Base-by-base conservation (phyloP, 169 alveolate species). In the Babesia bovis region DNA sequence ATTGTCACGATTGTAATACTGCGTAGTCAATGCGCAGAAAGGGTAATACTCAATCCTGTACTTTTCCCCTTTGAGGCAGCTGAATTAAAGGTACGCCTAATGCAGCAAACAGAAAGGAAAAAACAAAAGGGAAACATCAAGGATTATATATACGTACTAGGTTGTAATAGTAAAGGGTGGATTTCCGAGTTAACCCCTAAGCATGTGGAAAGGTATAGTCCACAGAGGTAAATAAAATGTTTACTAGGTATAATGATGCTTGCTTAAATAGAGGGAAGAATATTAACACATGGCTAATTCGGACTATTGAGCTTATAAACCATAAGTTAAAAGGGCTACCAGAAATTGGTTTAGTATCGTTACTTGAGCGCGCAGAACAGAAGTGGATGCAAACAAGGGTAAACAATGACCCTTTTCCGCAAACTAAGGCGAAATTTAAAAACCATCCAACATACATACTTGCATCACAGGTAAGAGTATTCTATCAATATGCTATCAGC, bases 161-260 rank as follows among this genome's bases (percentile, higher is more conserved):
- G 77, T 15, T 77, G 77, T 50, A 77, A 77, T 44, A 52, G n/a
- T 17, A 12, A 32, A 3, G 85, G 85, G 15, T 59, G 59, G 42
- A 21, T 66, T n/a, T 66, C 85, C 15, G 85, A 77, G 26, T 7
- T 77, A 28, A 77, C 85, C 28, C 73, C 82, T 4, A 77, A 77
- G 32, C 66, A 77, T 47, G 56, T 56, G 21, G 72, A 68, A 25
- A 50, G 67, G 85, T 77, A 19, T 4, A 55, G 7, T n/a, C 23
- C 32, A 7, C 19, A 26, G 50, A 38, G 17, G 28, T 21, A 23
- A 17, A 15, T 35, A 12, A n/a, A 32, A 0, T 3, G 0, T 26
- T 2, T 5, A 10, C 23, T 41, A 71, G 82, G 42, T 52, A 47
- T 50, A 63, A 63, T 26, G 73, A 61, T 33, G 35, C 49, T 19